A percentile compares a stretch with the other conserved stretches of the same genome.
phyloP scores from a whole-genome alignment of 2,329 filamentous ascomycete genomes.

The Penicillium hordei region DNA sequence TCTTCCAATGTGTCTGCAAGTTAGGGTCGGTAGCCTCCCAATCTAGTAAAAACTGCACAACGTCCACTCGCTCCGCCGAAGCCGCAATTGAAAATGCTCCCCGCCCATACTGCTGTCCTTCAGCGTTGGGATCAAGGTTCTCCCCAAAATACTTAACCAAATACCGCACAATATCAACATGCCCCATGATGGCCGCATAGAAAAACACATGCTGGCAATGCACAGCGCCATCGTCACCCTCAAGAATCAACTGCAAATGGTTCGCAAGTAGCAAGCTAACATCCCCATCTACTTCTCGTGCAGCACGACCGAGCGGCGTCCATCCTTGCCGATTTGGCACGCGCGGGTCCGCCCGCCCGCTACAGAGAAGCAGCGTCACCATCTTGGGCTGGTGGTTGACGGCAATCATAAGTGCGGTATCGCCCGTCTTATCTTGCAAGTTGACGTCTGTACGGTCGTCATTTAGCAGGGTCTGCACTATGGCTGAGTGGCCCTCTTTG shows the following conservation, averaged over 20 bases:
- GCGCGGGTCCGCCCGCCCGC: conserved; percentile 16
- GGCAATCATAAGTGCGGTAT: conserved; percentile 21
- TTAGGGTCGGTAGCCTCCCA: conserved; percentile 24
- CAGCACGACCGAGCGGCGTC: conserved; percentile 18
- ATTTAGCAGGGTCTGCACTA: conserved; percentile 17
- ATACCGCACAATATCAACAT: conserved; percentile 21
- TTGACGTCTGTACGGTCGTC: conserved; percentile 22
- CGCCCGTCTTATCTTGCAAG: conserved; percentile 20
- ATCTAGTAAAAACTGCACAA: conserved; percentile 16
- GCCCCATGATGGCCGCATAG: conserved; percentile 21
- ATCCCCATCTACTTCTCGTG: conserved; percentile 5
- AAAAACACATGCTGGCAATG: conserved; percentile 27
- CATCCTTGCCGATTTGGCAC: conserved; percentile 17
- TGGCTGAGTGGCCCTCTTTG: conserved; percentile 9
- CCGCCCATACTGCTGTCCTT: conserved; percentile 14
- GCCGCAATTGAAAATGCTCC: conserved; percentile 24
- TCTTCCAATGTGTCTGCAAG: conserved; percentile 21
- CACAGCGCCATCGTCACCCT: conserved; percentile 10
- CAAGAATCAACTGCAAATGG: conserved; percentile 20
- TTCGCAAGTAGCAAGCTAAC: conserved; percentile 18
- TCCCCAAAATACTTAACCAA: conserved; percentile 20
- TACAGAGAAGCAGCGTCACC: conserved; percentile 11
- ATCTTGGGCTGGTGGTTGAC: conserved; percentile 11
- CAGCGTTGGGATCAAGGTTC: conserved; percentile 20
- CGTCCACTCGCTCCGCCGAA: conserved; percentile 13